Conservation (phyloP, 345 rosid species). For the Tarenaya hassleriana region DNA sequence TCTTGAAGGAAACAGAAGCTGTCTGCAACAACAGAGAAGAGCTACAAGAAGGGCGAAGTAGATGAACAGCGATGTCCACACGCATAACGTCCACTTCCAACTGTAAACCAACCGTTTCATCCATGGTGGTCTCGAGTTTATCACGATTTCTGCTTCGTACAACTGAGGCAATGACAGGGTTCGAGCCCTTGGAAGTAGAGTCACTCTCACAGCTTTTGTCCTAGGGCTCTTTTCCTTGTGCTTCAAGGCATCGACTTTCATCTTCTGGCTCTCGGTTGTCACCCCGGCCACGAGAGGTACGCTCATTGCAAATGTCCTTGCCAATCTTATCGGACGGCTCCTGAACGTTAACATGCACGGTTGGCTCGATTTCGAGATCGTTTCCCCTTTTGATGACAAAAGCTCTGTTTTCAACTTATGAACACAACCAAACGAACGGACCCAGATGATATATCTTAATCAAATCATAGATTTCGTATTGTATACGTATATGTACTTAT, state of each 20-base stretch:
- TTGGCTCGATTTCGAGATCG: conserved; percentile 51
- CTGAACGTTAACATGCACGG: conserved; percentile 65
- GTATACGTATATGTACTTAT: background rate
- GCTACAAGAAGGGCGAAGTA: conserved; percentile 33
- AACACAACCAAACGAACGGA: background rate
- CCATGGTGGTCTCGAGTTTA: conserved; percentile 63
- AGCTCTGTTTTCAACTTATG: conserved; percentile 63
- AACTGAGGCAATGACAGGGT: conserved; percentile 51
- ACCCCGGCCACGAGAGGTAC: conserved; percentile 56
- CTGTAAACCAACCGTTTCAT: conserved; percentile 45
- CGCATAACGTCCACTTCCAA: conserved; percentile 76
- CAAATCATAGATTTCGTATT: no score
- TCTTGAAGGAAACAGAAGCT: conserved; percentile 34
- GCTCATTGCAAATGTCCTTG: conserved; percentile 45
- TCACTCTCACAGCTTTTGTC: conserved; percentile 44
- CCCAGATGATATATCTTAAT: background rate
- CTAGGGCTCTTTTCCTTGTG: conserved; percentile 61
- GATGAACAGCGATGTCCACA: conserved; percentile 54
- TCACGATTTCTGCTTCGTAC: conserved; percentile 49
- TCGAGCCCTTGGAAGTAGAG: conserved; percentile 59
- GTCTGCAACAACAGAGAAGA: conserved; percentile 38
- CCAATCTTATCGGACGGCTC: conserved; percentile 58
- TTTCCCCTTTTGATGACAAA: conserved; percentile 37
- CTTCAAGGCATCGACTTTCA: conserved; percentile 33
- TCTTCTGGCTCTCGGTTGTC: conserved; percentile 57